A percentile compares a stretch with the other conserved stretches of the same genome.
Evolutionary conservation across 2,329 filamentous ascomycete species (phyloP).

Genomic region (Dactylellina parvicollis): DNA sequence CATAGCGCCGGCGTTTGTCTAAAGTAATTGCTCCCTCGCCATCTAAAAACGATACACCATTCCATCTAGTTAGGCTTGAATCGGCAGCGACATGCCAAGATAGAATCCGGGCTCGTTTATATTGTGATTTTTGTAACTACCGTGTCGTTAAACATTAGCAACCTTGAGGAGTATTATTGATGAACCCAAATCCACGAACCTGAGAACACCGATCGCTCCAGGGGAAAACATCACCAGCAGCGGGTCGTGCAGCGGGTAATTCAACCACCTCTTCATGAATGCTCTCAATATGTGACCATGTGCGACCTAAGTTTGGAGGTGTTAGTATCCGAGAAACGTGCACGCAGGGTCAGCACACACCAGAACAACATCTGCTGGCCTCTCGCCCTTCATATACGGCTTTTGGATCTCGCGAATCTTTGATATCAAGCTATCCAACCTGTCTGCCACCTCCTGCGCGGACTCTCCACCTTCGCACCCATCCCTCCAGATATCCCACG

Average conservation of each 20-base stretch:
- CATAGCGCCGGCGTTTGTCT: too few species aligned
- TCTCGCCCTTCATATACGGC: conserved; percentile 63
- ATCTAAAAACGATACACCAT: neutral
- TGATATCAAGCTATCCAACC: conserved; percentile 66
- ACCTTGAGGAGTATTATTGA: neutral
- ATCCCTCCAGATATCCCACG: conserved; percentile 68
- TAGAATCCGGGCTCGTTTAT: conserved; percentile 41
- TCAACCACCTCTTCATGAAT: conserved; percentile 69
- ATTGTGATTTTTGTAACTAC: conserved; percentile 32
- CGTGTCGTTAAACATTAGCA: neutral
- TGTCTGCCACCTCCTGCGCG: conserved; percentile 64
- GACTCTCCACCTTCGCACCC: conserved; percentile 66
- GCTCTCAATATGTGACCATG: conserved; percentile 67
- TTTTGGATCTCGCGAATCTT: conserved; percentile 66
- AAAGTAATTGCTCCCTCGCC: too few species aligned
- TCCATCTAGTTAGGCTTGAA: conserved; percentile 3
- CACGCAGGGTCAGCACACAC: conserved; percentile 61
- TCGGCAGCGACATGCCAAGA: conserved; percentile 28
- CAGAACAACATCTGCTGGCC: conserved; percentile 66
- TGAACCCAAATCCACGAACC: conserved; percentile 27
- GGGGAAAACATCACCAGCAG: conserved; percentile 62
- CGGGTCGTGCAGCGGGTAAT: conserved; percentile 61
- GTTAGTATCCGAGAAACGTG: neutral
- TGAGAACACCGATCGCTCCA: conserved; percentile 61
- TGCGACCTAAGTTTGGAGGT: conserved; percentile 57